Percentiles rank a stretch among this genome's conserved stretches.
phyloP scores from a whole-genome alignment of 345 rosid genomes.

The Brassica napus region Da-Ae NC_063437.1:16080001-16080500 shows the following conservation, averaged over 20 bases:
- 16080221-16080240: conserved; percentile 20
- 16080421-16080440: conserved; percentile 5
- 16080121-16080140: background rate
- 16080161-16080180: conserved; percentile 20
- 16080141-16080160: conserved; percentile 4
- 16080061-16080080: background rate
- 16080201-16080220: conserved; percentile 5
- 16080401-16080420: background rate
- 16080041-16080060: too few species aligned
- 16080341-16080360: conserved; percentile 2
- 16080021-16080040: too few species aligned
- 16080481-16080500: background rate
- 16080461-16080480: conserved; percentile 8
- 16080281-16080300: background rate
- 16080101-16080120: conserved; percentile 2
- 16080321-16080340: background rate
- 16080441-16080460: background rate
- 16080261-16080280: background rate
- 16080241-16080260: background rate
- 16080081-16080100: background rate
- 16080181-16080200: conserved; percentile 25
- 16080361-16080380: background rate
- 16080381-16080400: background rate
- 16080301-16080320: background rate
- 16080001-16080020: background rate